Evolutionary conservation across 495 filamentous ascomycete species (phyloP), one percentile per base, ranked within the genome.

Genomic region (Xylaria castorea): DNA sequence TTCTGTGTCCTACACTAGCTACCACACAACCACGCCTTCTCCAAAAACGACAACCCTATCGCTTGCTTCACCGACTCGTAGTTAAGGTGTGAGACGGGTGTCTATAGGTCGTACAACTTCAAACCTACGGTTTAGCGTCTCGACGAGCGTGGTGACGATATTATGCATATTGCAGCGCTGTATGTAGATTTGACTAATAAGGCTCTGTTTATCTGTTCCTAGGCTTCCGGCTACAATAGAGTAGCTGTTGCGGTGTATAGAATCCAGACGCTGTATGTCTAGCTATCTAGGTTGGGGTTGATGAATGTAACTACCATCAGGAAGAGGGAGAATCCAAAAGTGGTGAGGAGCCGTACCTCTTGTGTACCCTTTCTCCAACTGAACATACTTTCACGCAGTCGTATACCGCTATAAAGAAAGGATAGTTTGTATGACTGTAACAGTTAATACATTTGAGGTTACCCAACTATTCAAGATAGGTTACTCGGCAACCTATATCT

Each of bases 361-460:
- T 20, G 50, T 57, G 66, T 30, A 30, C 20, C 50, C 9, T 57
- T 68, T 18, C 50, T 44, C 36, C 11, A 44, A n/a, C 30, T 12
- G 16, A 50, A 38, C 42, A 48, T 66, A 50, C 9, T 38, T 38
- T 36, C 40, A 20, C 42, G 62, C 42, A 66, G 6, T 6, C 8
- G 27, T 27, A 50, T 32, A 5, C 5, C 18, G 3, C 44, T 25
- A 36, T n/a, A 20, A 50, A 18, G 38, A 36, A 36, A 1, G 38
- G 58, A 40, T 14, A 5, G 38, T 64, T 44, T 64, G 61, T 61
- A 61, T 22, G 30, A 61, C 58, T 38, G n/a, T 64, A 18, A 16
- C 60, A 2, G 36, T 27, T n/a, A n/a, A n/a, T n/a, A n/a, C n/a
- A n/a, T n/a, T n/a, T n/a, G n/a, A n/a, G n/a, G 5, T 16, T 64